These are phyloP conservation scores for Pseudogymnoascus sp. DNA, from an alignment of 2,329 filamentous ascomycete species.

Conservation along the genomic window DNA sequence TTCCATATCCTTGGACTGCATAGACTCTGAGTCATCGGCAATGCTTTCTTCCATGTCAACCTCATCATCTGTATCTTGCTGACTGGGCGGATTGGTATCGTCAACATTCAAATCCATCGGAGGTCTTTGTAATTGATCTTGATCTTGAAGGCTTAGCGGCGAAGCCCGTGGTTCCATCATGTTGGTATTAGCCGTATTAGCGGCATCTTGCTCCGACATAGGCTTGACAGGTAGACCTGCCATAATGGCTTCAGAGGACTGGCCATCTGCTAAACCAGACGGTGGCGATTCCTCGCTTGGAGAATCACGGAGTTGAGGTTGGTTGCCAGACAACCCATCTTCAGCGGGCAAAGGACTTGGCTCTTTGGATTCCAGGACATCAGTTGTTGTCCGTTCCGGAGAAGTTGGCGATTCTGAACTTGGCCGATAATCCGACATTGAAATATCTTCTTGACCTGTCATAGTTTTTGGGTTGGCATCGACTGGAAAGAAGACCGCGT, in stretches of 20 bases:
- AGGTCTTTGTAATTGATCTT: not conserved
- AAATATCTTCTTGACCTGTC: not conserved
- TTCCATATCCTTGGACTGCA: constrained; percentile 1
- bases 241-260: not conserved
- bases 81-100: constrained; percentile 3
- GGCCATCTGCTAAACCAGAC: not conserved
- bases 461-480: not conserved
- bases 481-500: not conserved
- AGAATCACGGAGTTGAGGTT: not conserved
- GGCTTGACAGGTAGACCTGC: not conserved
- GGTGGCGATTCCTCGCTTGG: not conserved
- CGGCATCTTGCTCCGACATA: not conserved
- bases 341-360: not conserved
- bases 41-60: constrained; percentile 11
- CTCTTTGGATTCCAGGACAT: not conserved
- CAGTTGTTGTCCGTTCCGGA: not conserved
- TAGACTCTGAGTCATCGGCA: not conserved
- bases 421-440: not conserved
- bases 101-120: not conserved
- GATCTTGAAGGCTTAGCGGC: not conserved
- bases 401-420: not conserved
- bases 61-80: constrained; percentile 11
- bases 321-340: not conserved
- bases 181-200: not conserved
- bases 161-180: not conserved